These are phyloP conservation scores for Salix arbutifolia DNA, from an alignment of 345 rosid species.

Conservation along the genomic window DNA sequence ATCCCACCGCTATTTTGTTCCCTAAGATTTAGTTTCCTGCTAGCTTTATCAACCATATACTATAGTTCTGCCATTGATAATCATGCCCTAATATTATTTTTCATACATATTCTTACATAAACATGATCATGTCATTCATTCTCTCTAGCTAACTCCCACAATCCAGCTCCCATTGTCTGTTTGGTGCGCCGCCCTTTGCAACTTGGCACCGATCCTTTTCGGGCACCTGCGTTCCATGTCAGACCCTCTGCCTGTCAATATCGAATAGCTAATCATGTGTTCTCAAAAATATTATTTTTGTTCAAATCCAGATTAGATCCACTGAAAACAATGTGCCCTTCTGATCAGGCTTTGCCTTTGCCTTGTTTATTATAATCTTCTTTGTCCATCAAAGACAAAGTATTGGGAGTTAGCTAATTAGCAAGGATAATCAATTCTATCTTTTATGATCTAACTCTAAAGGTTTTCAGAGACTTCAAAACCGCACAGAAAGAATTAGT, in stretches of 20 bases:
- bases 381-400: not conserved
- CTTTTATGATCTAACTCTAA: too few species aligned
- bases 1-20: constrained; percentile 54
- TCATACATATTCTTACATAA: not conserved
- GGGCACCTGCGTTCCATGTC: constrained; percentile 48
- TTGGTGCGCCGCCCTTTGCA: constrained; percentile 82
- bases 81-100: not conserved
- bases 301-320: constrained; percentile 10
- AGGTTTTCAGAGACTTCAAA: too few species aligned
- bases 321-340: constrained; percentile 25
- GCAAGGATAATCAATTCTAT: too few species aligned
- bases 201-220: constrained; percentile 5
- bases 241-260: constrained; percentile 30
- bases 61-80: not conserved
- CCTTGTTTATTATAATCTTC: not conserved
- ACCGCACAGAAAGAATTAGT: too few species aligned
- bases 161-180: constrained; percentile 54
- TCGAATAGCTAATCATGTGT: constrained; percentile 41
- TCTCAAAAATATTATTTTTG: not conserved
- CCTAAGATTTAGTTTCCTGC: constrained; percentile 35
- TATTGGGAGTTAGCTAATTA: too few species aligned
- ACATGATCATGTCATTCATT: not conserved
- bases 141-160: constrained; percentile 11
- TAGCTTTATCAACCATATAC: not conserved
- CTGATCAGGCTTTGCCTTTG: constrained; percentile 2